phyloP scores from a whole-genome alignment of 2,329 filamentous ascomycete genomes.

The Alternaria conjuncta region DNA sequence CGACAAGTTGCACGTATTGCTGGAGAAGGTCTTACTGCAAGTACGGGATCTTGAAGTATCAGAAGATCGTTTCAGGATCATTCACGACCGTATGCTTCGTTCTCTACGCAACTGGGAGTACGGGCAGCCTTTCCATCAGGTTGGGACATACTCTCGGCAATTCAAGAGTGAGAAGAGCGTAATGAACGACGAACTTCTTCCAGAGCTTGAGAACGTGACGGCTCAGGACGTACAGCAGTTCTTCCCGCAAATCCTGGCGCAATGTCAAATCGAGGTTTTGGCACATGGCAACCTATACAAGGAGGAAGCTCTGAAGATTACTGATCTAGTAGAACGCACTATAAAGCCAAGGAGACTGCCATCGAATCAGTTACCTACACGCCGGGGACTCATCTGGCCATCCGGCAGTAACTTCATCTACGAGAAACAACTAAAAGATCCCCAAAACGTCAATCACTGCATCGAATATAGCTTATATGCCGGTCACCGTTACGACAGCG shows the following conservation, averaged over 20 bases:
- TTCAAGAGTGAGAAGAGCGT: constrained; percentile 78
- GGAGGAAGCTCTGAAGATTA: constrained; percentile 86
- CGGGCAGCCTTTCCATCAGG: constrained; percentile 86
- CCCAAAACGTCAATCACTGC: constrained; percentile 75
- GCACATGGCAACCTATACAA: constrained; percentile 94
- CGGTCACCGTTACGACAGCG: constrained; percentile 63
- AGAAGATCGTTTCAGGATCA: constrained; percentile 86
- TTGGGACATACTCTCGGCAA: constrained; percentile 82
- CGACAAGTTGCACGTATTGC: constrained; percentile 87
- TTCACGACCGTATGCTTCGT: constrained; percentile 82
- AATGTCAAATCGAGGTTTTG: constrained; percentile 86
- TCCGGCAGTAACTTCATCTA: constrained; percentile 84
- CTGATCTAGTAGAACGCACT: constrained; percentile 78
- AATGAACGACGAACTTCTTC: constrained; percentile 78
- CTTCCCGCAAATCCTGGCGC: constrained; percentile 78
- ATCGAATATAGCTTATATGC: constrained; percentile 57
- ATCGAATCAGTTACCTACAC: constrained; percentile 77
- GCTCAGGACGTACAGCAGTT: constrained; percentile 77
- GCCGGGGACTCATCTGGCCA: constrained; percentile 78
- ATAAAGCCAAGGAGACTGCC: constrained; percentile 78
- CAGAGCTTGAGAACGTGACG: constrained; percentile 77
- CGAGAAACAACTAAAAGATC: constrained; percentile 79
- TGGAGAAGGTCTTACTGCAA: constrained; percentile 85
- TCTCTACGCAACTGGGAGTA: constrained; percentile 86
- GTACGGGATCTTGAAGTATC: constrained; percentile 85